Conservation (phyloP, 306 rosid genomes). For the Ammopiptanthus mongolicus region DNA sequence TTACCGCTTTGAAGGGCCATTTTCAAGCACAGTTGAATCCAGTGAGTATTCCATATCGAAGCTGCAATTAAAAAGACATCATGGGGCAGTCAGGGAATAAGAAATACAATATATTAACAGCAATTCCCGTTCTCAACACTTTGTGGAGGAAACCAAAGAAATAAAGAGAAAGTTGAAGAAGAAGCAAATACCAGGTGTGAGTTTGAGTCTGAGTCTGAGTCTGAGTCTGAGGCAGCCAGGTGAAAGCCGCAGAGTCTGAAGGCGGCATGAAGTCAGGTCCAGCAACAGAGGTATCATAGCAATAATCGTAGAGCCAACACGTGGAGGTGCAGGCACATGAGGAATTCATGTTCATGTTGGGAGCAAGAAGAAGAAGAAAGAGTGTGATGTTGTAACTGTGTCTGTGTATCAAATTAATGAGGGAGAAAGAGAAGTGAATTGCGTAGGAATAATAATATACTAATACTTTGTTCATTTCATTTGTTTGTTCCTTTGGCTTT, state of each 20-base stretch:
- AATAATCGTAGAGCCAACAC: constrained; percentile 56
- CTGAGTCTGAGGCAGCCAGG: constrained; percentile 40
- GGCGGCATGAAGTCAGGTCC: constrained; percentile 37
- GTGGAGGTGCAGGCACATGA: constrained; percentile 30
- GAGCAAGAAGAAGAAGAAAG: neutral
- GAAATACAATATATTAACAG: neutral
- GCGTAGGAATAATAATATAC: constrained; percentile 40
- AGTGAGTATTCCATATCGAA: constrained; percentile 50
- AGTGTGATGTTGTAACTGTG: no score
- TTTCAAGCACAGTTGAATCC: constrained; percentile 48
- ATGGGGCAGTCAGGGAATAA: neutral
- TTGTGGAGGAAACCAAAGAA: neutral
- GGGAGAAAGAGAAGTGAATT: neutral
- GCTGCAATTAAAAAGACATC: constrained; percentile 33
- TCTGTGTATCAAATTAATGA: neutral
- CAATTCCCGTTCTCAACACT: neutral
- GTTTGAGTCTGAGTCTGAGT: neutral
- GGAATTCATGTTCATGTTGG: constrained; percentile 43
- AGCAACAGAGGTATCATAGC: constrained; percentile 31
- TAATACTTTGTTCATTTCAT: neutral
- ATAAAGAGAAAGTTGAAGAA: constrained; percentile 15
- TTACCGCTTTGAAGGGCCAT: constrained; percentile 65
- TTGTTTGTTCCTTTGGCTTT: neutral
- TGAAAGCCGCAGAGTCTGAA: constrained; percentile 40
- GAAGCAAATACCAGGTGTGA: no score